phyloP scores from a whole-genome alignment of 1,284 basidiomycete genomes.

The Rhodotorula sp. region DNA sequence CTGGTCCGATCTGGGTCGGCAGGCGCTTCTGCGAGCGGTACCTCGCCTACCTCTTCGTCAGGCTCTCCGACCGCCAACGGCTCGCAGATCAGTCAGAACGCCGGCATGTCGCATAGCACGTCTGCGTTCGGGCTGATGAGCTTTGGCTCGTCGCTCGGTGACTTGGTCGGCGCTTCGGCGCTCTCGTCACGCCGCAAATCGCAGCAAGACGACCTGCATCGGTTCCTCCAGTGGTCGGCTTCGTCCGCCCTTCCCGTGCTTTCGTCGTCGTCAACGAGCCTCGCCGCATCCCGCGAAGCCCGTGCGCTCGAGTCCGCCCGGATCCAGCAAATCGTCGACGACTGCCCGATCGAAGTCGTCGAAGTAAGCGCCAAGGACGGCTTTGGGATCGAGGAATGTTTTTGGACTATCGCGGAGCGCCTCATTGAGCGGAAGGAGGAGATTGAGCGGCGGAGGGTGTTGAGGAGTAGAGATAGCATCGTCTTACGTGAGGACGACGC shows the following conservation, averaged over 20 bases:
- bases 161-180: not conserved
- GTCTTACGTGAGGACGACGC: constrained; percentile 55
- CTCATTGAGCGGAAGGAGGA: constrained; percentile 71
- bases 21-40: not conserved
- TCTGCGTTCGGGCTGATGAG: constrained; percentile 12
- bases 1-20: constrained; percentile 7
- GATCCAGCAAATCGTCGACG: constrained; percentile 64
- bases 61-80: not conserved
- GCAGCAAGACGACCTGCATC: not conserved
- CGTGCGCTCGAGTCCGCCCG: constrained; percentile 55
- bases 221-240: too few relatives aligned
- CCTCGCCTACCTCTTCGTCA: not conserved
- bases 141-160: not conserved
- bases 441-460: constrained; percentile 72
- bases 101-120: constrained; percentile 2
- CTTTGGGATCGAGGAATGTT: constrained; percentile 67
- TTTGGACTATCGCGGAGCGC: constrained; percentile 68
- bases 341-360: constrained; percentile 74
- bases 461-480: constrained; percentile 74
- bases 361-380: constrained; percentile 84
- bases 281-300: constrained; percentile 58
- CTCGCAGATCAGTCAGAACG: not conserved
- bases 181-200: not conserved
- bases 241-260: too few relatives aligned
- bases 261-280: too few relatives aligned